Evolutionary conservation across 2,329 filamentous ascomycete genomes (phyloP).

Genomic region (Penicillium occitanis): DNA sequence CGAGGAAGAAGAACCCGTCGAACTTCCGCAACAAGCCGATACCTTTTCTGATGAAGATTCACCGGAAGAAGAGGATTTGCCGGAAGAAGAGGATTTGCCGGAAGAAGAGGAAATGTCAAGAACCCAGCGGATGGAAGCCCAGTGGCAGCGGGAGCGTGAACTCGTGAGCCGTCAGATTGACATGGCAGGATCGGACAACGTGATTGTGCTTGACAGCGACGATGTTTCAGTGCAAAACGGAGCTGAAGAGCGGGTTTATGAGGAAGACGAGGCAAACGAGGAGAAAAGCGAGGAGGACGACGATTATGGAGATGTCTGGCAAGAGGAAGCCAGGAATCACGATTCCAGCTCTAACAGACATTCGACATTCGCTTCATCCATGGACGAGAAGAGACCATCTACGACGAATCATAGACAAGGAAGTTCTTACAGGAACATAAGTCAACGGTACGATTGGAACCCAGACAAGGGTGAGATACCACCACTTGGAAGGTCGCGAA

Average conservation of each 20-base stretch:
- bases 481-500: slow-evolving; percentile 34
- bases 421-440: background rate
- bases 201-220: slow-evolving; percentile 47
- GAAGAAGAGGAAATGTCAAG: slow-evolving; percentile 19
- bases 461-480: slow-evolving; percentile 30
- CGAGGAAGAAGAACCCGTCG: background rate
- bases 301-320: slow-evolving; percentile 50
- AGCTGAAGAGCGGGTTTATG: slow-evolving; percentile 19
- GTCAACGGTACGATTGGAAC: slow-evolving; percentile 39
- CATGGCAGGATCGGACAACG: slow-evolving; percentile 42
- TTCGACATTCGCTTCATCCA: slow-evolving; percentile 25
- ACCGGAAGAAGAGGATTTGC: background rate
- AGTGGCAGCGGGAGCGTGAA: slow-evolving; percentile 49
- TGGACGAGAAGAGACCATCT: slow-evolving; percentile 25
- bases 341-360: slow-evolving; percentile 32
- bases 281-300: slow-evolving; percentile 39
- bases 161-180: slow-evolving; percentile 46
- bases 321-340: slow-evolving; percentile 45
- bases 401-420: background rate
- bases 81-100: background rate
- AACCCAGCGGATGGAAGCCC: slow-evolving; percentile 37
- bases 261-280: slow-evolving; percentile 21
- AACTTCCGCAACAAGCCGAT: slow-evolving; percentile 5
- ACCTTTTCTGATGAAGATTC: background rate
- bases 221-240: slow-evolving; percentile 23